Evolutionary conservation across 2,329 filamentous ascomycete genomes (phyloP), one percentile per base, ranked within the genome.

Genomic region (Claviceps fusiformis): DNA sequence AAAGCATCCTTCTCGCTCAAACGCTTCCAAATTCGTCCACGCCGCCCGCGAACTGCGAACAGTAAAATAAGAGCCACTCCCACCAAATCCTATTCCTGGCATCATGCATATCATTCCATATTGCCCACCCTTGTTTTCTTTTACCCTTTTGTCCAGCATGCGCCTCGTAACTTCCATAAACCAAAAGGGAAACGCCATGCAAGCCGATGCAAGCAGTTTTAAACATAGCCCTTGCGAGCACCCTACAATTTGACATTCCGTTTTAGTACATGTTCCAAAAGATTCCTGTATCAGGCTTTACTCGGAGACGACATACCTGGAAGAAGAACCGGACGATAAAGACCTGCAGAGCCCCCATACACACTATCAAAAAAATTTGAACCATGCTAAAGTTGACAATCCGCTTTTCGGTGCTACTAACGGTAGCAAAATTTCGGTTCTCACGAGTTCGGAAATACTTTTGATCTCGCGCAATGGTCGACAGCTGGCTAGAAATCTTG

Each of bases 361-460:
- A 87, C 60, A 96, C 77, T 75, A 98, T 95, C 75, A 98, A 83
- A 59, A 81, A 79, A 61, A 88, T 87, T 76, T 98, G 93, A 63
- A 97, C 86, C 67, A 98, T 77, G 69, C 89, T 95, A 71, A 98
- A 95, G 74, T 96, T 97, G 75, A 96, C 90, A 65, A 98, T 98
- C 60, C 93, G 81, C 69, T 82, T 83, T 77, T 98, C 93, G 45
- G 93, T 98, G 74, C 91, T 96, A 70, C 89, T 81, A 64, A 98
- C 93, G 10, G 93, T 98, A 75, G 89, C 95, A 74, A 98, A 97
- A 75, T 98, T 98, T 59, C 93, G 82, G 79, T 98, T 98, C 78
- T 98, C 93, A 62, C 93, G 85, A 3, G 93, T 98, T 59, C 95
- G 87, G 83, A 98, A 98, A 77, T 98, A 98, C 71, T 98, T 98